Evolutionary conservation across 1,284 basidiomycete species (phyloP), one percentile per base, ranked within the genome.

Genomic region (Mycosarcoma maydis): DNA sequence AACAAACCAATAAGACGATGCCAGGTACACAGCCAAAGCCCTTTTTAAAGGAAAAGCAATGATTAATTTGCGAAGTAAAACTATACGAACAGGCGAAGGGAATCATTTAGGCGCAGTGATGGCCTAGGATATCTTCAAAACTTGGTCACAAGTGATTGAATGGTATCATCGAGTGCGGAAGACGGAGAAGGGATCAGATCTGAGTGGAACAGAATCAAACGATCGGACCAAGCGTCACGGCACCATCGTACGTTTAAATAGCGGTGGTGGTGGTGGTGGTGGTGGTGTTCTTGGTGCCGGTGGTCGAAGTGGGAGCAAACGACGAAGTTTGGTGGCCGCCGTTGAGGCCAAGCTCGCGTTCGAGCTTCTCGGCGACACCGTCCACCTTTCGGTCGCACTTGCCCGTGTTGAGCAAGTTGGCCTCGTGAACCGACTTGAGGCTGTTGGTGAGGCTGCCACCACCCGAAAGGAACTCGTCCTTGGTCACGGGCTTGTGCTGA

Each of bases 401-500:
- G 62, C 76, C 75, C 11, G 65, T 66, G 73, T 79, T 72, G 45
- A 79, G 66, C 39, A 79, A 37, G 43, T 70, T 67, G 48, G 69
- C 67, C n/a, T 78, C 70, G 48, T 70, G 52, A 11, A 76, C 56
- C 16, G 59, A 55, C 30, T 41, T 42, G 17, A 61, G 49, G 19
- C 46, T 69, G 54, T 73, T 68, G 54, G 33, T 68, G 33, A 80
- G 57, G 27, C 68, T 69, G 44, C 77, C 78, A 20, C 78, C 78
- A 36, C 66, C 57, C 44, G 68, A 53, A n/a, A 79, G 55, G 62
- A 72, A 80, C 34, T 80, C 76, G 40, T 70, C 72, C 72, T 77
- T 76, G 55, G 57, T 43, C 51, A 80, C 57, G 36, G 78, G 64
- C 64, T 80, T 68, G 65, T 79, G 76, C 43, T 65, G 64, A 29